Evolutionary conservation across 208 protist genomes (phyloP).

Genomic region (Crithidia bombi): DNA sequence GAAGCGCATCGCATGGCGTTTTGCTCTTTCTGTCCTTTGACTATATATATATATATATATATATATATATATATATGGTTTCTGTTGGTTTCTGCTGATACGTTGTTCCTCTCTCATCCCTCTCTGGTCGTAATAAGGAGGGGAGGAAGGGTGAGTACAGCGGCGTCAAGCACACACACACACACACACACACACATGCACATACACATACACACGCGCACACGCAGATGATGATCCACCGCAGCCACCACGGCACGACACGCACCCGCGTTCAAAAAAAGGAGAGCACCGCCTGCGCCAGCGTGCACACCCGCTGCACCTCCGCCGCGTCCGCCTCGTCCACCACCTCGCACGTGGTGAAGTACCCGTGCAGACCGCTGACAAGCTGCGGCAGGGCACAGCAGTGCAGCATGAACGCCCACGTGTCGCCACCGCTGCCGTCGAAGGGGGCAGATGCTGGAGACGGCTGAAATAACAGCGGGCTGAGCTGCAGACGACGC

Average conservation of each 20-base stretch:
- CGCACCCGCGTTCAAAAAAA: conserved; percentile 18
- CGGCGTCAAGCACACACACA: too few species aligned
- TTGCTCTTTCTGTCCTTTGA: too few species aligned
- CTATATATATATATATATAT: too few species aligned
- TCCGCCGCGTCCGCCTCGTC: conserved; percentile 32
- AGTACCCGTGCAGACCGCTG: conserved; percentile 40
- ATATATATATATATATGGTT: too few species aligned
- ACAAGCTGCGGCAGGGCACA: conserved; percentile 54
- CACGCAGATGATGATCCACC: too few species aligned
- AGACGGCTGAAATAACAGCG: conserved; percentile 24
- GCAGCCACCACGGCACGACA: not conserved
- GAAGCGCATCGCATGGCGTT: too few species aligned
- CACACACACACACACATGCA: too few species aligned
- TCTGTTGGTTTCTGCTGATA: too few species aligned
- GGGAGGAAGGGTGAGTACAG: too few species aligned
- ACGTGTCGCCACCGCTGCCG: conserved; percentile 12
- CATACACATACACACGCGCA: too few species aligned
- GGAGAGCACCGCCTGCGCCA: conserved; percentile 19
- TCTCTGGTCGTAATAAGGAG: too few species aligned
- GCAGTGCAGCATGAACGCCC: conserved; percentile 25
- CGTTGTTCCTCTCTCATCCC: too few species aligned
- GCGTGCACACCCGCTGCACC: conserved; percentile 25
- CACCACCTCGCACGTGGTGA: conserved; percentile 23
- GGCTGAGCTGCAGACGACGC: conserved; percentile 21
- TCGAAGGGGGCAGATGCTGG: not conserved